Evolutionary conservation across 345 rosid genomes (phyloP).

Genomic region (Clausena lansium): DNA sequence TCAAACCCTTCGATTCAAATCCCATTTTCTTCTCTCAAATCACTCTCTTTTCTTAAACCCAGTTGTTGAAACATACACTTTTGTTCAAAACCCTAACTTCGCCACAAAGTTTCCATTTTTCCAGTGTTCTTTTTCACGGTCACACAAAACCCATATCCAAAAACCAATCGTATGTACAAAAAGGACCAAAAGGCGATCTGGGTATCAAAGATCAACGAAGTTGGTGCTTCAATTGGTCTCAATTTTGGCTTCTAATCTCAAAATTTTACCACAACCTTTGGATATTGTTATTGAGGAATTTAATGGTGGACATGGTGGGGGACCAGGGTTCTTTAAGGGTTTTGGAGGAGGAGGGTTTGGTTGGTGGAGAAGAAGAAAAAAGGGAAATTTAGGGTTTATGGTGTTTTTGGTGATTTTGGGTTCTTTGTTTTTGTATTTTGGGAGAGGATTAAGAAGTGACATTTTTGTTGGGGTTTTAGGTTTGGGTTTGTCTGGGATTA

Average conservation of each 20-base stretch:
- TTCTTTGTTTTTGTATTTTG: conserved; percentile 24
- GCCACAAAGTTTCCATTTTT: conserved; percentile 15
- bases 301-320: conserved; percentile 31
- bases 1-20: conserved; percentile 7
- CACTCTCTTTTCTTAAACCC: conserved; percentile 13
- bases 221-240: conserved; percentile 33
- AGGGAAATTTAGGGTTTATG: conserved; percentile 19
- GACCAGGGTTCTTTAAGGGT: conserved; percentile 30
- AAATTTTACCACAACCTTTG: conserved; percentile 45
- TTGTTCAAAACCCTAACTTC: background rate
- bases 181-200: conserved; percentile 35
- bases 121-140: conserved; percentile 1
- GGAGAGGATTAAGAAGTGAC: conserved; percentile 29
- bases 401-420: conserved; percentile 24
- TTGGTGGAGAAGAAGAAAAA: conserved; percentile 37
- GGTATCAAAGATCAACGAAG: conserved; percentile 23
- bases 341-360: conserved; percentile 35
- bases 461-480: conserved; percentile 27
- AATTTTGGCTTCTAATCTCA: conserved; percentile 38
- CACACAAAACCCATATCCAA: conserved; percentile 24
- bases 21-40: conserved; percentile 16
- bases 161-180: conserved; percentile 31
- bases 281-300: conserved; percentile 31
- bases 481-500: conserved; percentile 22
- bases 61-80: background rate